Percentiles rank a stretch among this genome's conserved stretches.
phyloP scores from a whole-genome alignment of 108 stramenopile genomes.

The Cyclotella atomus region DNA sequence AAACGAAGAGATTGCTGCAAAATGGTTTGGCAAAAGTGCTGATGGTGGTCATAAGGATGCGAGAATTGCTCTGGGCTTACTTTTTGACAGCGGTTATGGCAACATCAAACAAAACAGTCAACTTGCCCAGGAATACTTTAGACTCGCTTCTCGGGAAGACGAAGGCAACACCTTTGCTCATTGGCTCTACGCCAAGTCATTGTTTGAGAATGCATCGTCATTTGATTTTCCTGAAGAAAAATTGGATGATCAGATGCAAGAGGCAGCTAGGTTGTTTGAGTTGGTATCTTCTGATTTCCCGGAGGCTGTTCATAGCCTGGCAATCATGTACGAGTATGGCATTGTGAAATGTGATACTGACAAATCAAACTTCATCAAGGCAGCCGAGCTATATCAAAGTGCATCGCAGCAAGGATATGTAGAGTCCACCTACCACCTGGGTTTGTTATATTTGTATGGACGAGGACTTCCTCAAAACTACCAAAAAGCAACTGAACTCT shows the following conservation, averaged over 20 bases:
- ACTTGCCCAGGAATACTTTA: slow-evolving; percentile 15
- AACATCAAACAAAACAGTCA: background rate
- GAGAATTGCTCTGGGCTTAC: slow-evolving; percentile 8
- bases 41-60: slow-evolving; percentile 19
- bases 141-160: slow-evolving; percentile 7
- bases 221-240: background rate
- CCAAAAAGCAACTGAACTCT: slow-evolving; percentile 7
- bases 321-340: slow-evolving; percentile 19
- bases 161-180: slow-evolving; percentile 17
- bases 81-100: slow-evolving; percentile 12
- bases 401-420: slow-evolving; percentile 5
- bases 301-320: slow-evolving; percentile 15
- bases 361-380: background rate
- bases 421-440: slow-evolving; percentile 22
- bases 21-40: slow-evolving; percentile 16
- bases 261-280: slow-evolving; percentile 12
- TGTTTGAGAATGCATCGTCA: slow-evolving; percentile 8
- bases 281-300: slow-evolving; percentile 8
- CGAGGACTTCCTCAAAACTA: slow-evolving; percentile 13
- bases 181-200: slow-evolving; percentile 7
- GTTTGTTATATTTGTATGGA: slow-evolving; percentile 7
- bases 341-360: background rate
- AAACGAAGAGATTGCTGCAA: background rate
- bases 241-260: background rate
- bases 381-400: slow-evolving; percentile 16